Conservation (phyloP, 805 yeast species). For the Groenewaldozyma salmanticensis region DNA sequence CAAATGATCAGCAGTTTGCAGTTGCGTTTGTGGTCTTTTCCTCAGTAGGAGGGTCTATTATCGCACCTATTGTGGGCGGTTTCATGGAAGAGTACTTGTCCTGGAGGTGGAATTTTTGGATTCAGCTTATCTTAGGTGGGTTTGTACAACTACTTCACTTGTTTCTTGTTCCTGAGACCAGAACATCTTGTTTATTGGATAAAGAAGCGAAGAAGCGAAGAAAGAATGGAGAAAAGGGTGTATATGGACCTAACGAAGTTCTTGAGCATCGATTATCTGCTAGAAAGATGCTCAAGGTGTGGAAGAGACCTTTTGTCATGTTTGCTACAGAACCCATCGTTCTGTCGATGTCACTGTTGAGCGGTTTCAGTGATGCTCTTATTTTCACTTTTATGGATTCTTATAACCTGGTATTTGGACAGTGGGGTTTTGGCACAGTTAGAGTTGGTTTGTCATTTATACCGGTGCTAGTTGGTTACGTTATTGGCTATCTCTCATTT, state of each 20-base stretch:
- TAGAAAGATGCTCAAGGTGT: constrained; percentile 24
- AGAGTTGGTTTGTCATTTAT: constrained; percentile 28
- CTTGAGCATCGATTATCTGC: constrained; percentile 14
- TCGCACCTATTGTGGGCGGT: constrained; percentile 47
- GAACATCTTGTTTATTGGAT: background rate
- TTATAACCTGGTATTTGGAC: constrained; percentile 27
- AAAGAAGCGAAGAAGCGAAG: constrained; percentile 3
- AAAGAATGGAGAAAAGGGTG: background rate
- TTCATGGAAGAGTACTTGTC: constrained; percentile 45
- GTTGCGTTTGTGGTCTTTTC: constrained; percentile 43
- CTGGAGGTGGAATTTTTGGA: constrained; percentile 40
- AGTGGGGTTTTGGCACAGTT: constrained; percentile 29
- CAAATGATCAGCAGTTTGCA: constrained; percentile 38
- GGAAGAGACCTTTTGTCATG: constrained; percentile 35
- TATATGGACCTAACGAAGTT: background rate
- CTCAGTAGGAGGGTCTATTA: constrained; percentile 42
- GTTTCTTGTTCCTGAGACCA: constrained; percentile 1
- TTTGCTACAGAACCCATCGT: constrained; percentile 33
- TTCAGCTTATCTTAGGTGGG: constrained; percentile 5
- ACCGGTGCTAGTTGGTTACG: constrained; percentile 30
- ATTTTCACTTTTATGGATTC: constrained; percentile 34
- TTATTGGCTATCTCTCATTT: constrained; percentile 30
- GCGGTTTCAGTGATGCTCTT: constrained; percentile 35
- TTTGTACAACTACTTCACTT: background rate
- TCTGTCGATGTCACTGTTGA: constrained; percentile 30